Conservation (phyloP, 1,139 yeast genomes). For the Lodderomyces orthopsilosis region DNA sequence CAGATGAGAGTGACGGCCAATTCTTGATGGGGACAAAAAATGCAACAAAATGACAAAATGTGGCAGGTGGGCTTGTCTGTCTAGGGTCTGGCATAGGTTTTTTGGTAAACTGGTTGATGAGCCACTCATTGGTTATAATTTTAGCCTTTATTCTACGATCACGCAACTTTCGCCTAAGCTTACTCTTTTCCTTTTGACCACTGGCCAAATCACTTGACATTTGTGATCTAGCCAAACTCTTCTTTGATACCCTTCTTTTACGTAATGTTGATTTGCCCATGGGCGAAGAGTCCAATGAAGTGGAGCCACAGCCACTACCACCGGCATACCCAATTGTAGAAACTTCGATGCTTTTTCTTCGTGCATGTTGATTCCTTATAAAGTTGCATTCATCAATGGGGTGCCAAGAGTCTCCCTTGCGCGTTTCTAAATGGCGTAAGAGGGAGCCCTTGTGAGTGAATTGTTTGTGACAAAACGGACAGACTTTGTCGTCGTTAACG, state of each 20-base stretch:
- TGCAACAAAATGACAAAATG: constrained; percentile 16
- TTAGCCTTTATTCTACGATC: constrained; percentile 22
- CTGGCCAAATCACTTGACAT: constrained; percentile 14
- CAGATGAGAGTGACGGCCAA: constrained; percentile 14
- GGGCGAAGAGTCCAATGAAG: neutral
- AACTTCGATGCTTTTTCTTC: constrained; percentile 14
- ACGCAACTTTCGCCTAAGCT: constrained; percentile 18
- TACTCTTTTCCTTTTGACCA: constrained; percentile 19
- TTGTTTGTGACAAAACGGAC: constrained; percentile 18
- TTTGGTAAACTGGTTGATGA: constrained; percentile 16
- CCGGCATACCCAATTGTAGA: neutral
- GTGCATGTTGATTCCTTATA: constrained; percentile 12
- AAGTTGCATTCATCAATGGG: constrained; percentile 17
- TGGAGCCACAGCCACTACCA: constrained; percentile 4
- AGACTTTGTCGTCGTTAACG: constrained; percentile 7
- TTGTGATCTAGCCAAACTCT: constrained; percentile 15
- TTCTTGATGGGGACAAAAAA: constrained; percentile 18
- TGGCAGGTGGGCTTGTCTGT: constrained; percentile 5
- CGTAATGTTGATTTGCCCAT: neutral
- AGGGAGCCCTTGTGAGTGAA: constrained; percentile 20
- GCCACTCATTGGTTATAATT: constrained; percentile 17
- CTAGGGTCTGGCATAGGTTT: constrained; percentile 4
- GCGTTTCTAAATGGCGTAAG: constrained; percentile 20
- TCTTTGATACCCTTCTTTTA: constrained; percentile 14
- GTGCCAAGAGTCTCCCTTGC: constrained; percentile 21